Base-by-base conservation (phyloP, 495 filamentous ascomycete genomes). In the Penicillium crystallinum region DNA sequence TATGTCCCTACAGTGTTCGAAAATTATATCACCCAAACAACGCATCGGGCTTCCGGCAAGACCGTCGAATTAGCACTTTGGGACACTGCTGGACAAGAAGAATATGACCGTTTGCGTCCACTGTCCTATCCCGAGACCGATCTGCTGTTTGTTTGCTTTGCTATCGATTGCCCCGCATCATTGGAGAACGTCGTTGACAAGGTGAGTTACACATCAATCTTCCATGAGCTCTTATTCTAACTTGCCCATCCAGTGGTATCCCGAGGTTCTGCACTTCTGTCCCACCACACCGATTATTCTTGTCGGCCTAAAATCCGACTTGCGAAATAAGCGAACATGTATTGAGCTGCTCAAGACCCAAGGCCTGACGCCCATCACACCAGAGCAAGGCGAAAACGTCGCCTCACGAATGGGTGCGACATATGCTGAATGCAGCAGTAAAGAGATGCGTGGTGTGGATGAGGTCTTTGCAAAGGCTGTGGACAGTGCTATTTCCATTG, bases 1-100 rank as follows among this genome's bases (percentile, higher is more conserved):
- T 98, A 98, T 65, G 92, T 98, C 43, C 93, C 93, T 2, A 98
- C 93, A 0, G 93, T 98, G 53, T 98, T 98, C 66, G 93, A 98
- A 65, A 98, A 98, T 75, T 98, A 98, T 79, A 97, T 97, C 72
- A 96, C 93, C 33, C 90, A 97, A 71, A 93, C 90, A 47, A 82
- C 81, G 33, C 95, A 98, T 66, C 82, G 84, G 59, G 76, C 81
- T 9, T 88, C 86, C 21, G 91, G 93, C 56, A 97, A 97, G 77
- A 91, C 83, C 31, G 89, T 97, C 46, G 93, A 98, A 73, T 80
- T 98, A 37, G 93, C 93, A 14, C 82, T 98, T 21, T 98, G 93
- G 93, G 93, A 98, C 76, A 98, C 93, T 23, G 93, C 93, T 60
- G 93, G 93, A 30, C 93, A 98, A 71, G 93, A 98, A 71, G 95